Percentiles rank a stretch among this genome's conserved stretches.
phyloP scores from a whole-genome alignment of 2,329 filamentous ascomycete species.

The Talaromyces atroroseus region DNA sequence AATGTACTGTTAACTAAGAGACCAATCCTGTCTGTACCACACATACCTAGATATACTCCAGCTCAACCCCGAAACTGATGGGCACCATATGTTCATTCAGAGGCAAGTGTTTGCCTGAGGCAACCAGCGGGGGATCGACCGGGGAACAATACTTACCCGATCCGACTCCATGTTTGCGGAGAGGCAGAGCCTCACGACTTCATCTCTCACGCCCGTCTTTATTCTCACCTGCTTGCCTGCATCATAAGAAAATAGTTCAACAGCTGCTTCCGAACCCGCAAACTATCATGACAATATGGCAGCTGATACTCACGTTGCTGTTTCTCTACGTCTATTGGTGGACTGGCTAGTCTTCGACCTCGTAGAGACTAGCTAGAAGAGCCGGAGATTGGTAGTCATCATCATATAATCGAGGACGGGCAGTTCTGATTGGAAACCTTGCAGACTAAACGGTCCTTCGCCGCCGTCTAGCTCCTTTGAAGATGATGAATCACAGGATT shows the following conservation, averaged over 20 bases:
- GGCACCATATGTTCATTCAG: too few relatives aligned
- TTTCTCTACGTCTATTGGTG: background rate
- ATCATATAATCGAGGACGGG: background rate
- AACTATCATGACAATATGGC: background rate
- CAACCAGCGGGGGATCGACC: too few relatives aligned
- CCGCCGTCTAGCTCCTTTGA: too few relatives aligned
- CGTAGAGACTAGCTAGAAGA: background rate
- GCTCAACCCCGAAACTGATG: too few relatives aligned
- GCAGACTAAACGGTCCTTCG: too few relatives aligned
- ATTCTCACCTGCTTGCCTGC: background rate
- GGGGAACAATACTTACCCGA: too few relatives aligned
- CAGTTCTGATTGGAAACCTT: too few relatives aligned
- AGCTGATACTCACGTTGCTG: background rate
- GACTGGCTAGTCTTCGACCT: background rate
- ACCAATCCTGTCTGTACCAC: background rate
- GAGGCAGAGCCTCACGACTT: background rate
- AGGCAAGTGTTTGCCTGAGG: too few relatives aligned
- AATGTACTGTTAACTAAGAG: constrained; percentile 1
- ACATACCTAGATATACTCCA: background rate
- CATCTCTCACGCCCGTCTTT: background rate
- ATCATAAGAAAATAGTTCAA: background rate
- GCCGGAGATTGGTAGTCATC: background rate
- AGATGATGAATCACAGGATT: too few relatives aligned
- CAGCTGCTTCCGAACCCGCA: background rate
- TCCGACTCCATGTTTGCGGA: too few relatives aligned